Conservation (phyloP, 1,139 yeast genomes). For the Pichia sp. region DNA sequence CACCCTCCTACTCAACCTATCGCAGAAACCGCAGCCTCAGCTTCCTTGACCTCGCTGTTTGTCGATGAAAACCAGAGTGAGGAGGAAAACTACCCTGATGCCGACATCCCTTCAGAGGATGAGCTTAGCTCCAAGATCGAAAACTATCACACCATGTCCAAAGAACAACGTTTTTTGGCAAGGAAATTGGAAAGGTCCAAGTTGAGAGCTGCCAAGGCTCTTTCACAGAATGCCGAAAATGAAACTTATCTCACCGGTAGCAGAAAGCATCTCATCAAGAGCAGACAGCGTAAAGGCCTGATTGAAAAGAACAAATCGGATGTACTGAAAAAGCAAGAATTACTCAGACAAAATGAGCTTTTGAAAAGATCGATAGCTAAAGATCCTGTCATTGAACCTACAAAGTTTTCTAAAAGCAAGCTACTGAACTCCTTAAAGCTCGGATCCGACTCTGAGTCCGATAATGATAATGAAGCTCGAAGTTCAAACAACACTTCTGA, state of each 20-base stretch:
- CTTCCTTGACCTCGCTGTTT: conserved; percentile 1
- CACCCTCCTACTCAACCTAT: neutral
- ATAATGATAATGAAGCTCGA: conserved; percentile 17
- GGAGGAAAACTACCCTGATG: neutral
- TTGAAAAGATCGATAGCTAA: conserved; percentile 21
- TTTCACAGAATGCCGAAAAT: neutral
- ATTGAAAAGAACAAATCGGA: conserved; percentile 13
- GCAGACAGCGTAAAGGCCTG: conserved; percentile 3
- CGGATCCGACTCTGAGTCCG: conserved; percentile 22
- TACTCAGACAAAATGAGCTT: conserved; percentile 26
- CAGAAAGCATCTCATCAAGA: neutral
- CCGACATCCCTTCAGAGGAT: neutral
- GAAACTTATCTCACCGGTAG: neutral
- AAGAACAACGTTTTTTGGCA: conserved; percentile 28
- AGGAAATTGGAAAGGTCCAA: conserved; percentile 22
- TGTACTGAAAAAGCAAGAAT: conserved; percentile 16
- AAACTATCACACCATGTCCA: conserved; percentile 23
- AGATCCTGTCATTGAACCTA: conserved; percentile 18
- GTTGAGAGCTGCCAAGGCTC: conserved; percentile 16
- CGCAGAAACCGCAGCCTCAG: neutral
- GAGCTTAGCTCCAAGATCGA: conserved; percentile 14
- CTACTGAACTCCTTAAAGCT: conserved; percentile 21
- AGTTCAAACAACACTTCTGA: neutral
- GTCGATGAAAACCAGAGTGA: conserved; percentile 9
- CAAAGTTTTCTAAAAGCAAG: conserved; percentile 24